Base-by-base conservation (phyloP, 495 filamentous ascomycete species). In the Pyrenopolyporus hunteri region DNA sequence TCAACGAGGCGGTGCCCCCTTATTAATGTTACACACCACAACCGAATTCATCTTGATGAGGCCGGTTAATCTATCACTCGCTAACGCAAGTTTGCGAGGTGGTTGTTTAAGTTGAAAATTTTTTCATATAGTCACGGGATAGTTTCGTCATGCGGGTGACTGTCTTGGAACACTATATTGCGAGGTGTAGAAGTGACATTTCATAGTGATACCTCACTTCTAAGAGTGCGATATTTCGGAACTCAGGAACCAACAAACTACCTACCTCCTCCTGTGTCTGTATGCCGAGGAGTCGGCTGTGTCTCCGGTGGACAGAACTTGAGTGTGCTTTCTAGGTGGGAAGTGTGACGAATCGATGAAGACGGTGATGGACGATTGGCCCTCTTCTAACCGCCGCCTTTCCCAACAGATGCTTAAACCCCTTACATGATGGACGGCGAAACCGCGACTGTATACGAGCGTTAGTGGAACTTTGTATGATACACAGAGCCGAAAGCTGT, bases 1-100 rank as follows among this genome's bases (percentile, higher is more conserved):
- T 53, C 40, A 55, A 54, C 49, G 54, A 52, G 66, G 59, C 69
- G 39, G 57, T 69, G 45, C 57, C 59, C 59, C 48, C 17, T 23
- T 14, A 19, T 39, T 39, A 45, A 56, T 14, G 51, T 55, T 56
- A 39, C 50, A 50, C 57, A 35, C 50, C 17, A 29, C 43, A 39
- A 19, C 13, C 13, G 22, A n/a, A 5, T 26, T 19, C n/a, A 6
- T 26, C 16, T 10, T 44, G 10, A 26, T 46, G 7, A 54, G 42
- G 42, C n/a, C 28, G 33, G 36, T 47, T 32, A 47, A 19, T 39
- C 20, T 56, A 57, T 51, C 16, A 52, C 46, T 66, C 19, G 28
- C n/a, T 39, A 46, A 29, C 44, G 20, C 36, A 20, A 22, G 25
- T 54, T 52, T 56, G 50, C 29, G 39, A 56, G 36, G 26, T 9